These are phyloP conservation scores for Zea luxurians DNA, from an alignment of 176 grass and related monocot genomes.

Conservation along the genomic window DNA sequence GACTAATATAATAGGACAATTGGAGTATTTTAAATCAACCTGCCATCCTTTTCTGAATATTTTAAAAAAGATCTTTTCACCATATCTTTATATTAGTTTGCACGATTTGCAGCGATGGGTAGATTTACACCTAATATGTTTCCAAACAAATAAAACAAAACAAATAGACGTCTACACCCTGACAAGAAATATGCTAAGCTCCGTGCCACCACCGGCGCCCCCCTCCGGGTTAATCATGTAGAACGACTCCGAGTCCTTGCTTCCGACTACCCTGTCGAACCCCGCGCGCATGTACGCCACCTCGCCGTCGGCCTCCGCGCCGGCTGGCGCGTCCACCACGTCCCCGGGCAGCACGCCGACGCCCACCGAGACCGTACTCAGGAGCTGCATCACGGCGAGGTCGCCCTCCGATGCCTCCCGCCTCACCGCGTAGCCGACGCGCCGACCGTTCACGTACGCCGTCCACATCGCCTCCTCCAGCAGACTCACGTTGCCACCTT, in stretches of 20 bases:
- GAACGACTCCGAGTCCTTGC: conserved; percentile 87
- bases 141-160: too few species aligned
- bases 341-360: conserved; percentile 79
- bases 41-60: too few species aligned
- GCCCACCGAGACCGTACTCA: conserved; percentile 82
- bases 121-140: too few species aligned
- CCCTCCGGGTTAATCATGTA: conserved; percentile 88
- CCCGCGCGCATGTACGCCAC: conserved; percentile 81
- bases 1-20: too few species aligned
- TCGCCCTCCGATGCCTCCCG: conserved; percentile 70
- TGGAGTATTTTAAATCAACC: too few species aligned
- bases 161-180: conserved; percentile 45
- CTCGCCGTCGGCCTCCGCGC: conserved; percentile 47
- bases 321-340: conserved; percentile 53
- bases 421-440: conserved; percentile 75
- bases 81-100: too few species aligned
- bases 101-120: too few species aligned
- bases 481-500: conserved; percentile 38
- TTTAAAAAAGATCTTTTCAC: too few species aligned
- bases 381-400: conserved; percentile 85
- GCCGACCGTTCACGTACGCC: conserved; percentile 82
- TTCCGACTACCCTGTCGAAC: conserved; percentile 78
- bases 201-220: conserved; percentile 53
- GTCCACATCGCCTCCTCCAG: conserved; percentile 85
- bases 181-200: conserved; percentile 95